Evolutionary conservation across 129 eudicot genomes (phyloP).

Genomic region (Calendula officinalis): DNA sequence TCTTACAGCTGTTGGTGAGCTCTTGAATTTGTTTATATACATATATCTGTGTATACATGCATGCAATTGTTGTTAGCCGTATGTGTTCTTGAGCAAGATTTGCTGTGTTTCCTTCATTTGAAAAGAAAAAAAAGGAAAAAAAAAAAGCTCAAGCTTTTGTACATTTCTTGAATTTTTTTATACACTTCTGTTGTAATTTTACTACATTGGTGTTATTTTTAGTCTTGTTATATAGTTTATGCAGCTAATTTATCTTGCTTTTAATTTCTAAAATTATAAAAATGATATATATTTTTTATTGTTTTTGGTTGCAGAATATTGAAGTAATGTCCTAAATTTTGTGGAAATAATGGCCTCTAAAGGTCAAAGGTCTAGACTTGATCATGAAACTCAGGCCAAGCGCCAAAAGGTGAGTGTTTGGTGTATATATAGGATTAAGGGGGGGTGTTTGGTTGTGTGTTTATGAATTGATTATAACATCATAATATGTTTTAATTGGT

Average conservation of each 20-base stretch:
- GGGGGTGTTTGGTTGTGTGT: background rate
- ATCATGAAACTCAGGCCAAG: constrained; percentile 74
- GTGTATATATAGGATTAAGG: background rate
- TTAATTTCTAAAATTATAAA: background rate
- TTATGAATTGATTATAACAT: background rate
- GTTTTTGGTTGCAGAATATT: constrained; percentile 22
- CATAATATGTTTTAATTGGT: background rate
- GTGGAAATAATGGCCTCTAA: constrained; percentile 78
- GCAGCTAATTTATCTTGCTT: background rate
- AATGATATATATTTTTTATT: background rate
- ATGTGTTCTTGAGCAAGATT: constrained; percentile 28
- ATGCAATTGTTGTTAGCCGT: constrained; percentile 31
- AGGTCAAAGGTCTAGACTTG: constrained; percentile 90
- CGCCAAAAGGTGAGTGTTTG: constrained; percentile 67
- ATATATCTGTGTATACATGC: constrained; percentile 9
- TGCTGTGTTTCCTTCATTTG: constrained; percentile 6
- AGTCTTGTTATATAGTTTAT: constrained; percentile 9
- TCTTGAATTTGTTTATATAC: constrained; percentile 10
- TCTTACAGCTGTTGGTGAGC: constrained; percentile 29
- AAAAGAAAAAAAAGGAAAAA: background rate
- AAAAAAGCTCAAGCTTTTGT: background rate
- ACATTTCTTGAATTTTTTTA: background rate
- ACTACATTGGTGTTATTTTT: constrained; percentile 18
- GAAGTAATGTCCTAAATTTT: constrained; percentile 40
- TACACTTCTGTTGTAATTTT: constrained; percentile 12